Percentiles rank a stretch among this genome's conserved stretches.
These are phyloP conservation scores for Pseudonectria foliicola DNA, from an alignment of 2,329 filamentous ascomycete genomes.

Conservation along the genomic window DNA sequence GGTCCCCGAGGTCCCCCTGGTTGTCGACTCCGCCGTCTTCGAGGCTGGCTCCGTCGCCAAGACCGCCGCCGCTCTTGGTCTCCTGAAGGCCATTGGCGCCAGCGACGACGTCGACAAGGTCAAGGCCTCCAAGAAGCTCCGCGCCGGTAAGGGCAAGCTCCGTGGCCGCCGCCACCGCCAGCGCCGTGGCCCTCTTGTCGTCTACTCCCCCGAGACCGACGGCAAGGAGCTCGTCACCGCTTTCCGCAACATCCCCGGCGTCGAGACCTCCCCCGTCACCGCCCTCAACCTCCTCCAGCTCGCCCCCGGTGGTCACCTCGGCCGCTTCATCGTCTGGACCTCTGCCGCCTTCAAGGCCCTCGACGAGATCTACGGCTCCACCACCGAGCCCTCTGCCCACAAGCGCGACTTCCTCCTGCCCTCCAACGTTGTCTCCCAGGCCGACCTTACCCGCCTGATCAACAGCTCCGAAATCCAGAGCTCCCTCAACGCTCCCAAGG, in stretches of 20 bases:
- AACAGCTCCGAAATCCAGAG: conserved; percentile 98
- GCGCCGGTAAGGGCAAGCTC: conserved; percentile 98
- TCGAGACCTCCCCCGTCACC: conserved; percentile 92
- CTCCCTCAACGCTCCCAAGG: conserved; percentile 87
- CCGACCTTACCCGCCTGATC: conserved; percentile 95
- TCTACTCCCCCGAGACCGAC: conserved; percentile 94
- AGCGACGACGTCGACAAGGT: conserved; percentile 91
- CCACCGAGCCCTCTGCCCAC: conserved; percentile 78
- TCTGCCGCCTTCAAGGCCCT: conserved; percentile 94
- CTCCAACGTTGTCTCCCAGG: conserved; percentile 84
- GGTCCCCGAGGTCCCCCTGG: conserved; percentile 94
- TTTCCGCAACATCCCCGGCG: conserved; percentile 98
- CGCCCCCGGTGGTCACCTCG: conserved; percentile 96
- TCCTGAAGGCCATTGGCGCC: conserved; percentile 88
- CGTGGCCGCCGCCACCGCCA: conserved; percentile 94
- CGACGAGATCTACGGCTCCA: conserved; percentile 93
- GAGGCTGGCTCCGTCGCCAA: conserved; percentile 72
- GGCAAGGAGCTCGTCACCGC: conserved; percentile 89
- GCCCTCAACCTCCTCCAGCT: conserved; percentile 98
- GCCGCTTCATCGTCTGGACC: conserved; percentile 98
- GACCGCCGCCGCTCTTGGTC: conserved; percentile 78
- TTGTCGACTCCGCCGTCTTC: conserved; percentile 87
- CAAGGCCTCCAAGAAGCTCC: conserved; percentile 91
- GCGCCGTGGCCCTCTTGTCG: conserved; percentile 93
- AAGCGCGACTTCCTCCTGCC: conserved; percentile 99